Evolutionary conservation across 306 rosid species (phyloP).

Genomic region (Vigna hirtella): DNA sequence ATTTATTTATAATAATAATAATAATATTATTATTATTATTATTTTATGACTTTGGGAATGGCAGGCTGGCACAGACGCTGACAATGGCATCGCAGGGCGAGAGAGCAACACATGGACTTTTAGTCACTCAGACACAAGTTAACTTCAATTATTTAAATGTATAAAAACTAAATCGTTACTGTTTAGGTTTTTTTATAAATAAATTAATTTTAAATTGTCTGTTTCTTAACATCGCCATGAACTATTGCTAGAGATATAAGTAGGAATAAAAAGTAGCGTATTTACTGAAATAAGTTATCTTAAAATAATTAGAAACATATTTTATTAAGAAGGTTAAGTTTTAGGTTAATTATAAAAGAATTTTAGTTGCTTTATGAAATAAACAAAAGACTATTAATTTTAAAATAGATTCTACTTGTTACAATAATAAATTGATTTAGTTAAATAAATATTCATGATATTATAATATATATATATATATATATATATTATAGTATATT

Average conservation of each 20-base stretch:
- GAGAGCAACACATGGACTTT: conserved; percentile 25
- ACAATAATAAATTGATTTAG: no score
- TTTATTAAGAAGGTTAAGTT: not conserved
- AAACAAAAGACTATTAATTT: no score
- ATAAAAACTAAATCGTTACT: not conserved
- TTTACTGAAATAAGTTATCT: not conserved
- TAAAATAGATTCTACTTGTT: no score
- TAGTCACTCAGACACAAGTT: conserved; percentile 5
- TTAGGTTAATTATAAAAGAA: not conserved
- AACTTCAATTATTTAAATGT: not conserved
- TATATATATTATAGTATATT: no score
- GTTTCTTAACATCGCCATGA: not conserved
- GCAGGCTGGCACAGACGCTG: conserved; percentile 40
- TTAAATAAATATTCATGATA: no score
- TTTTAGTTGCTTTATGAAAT: not conserved
- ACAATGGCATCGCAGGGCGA: conserved; percentile 39
- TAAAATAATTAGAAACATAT: not conserved
- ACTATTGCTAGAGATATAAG: no score
- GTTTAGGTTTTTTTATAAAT: no score
- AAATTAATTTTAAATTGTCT: not conserved
- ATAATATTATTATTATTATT: not conserved
- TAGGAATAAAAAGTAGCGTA: not conserved
- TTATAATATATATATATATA: no score
- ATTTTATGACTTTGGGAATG: conserved; percentile 37
- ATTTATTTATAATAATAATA: not conserved